These are phyloP conservation scores for Mycosphaerelloides madeirae DNA, from an alignment of 2,329 filamentous ascomycete genomes.

Conservation along the genomic window DNA sequence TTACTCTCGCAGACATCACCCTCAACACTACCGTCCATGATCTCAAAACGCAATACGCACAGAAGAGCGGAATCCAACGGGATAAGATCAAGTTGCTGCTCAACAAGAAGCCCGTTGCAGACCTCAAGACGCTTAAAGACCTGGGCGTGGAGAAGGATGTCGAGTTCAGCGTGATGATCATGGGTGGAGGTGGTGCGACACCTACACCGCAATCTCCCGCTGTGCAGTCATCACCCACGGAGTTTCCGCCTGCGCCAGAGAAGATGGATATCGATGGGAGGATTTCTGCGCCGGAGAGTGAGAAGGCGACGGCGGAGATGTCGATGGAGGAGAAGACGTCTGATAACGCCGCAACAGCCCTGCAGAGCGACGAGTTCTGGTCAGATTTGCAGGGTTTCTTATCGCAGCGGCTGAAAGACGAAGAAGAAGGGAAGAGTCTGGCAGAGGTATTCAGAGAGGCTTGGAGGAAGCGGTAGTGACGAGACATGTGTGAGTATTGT, in stretches of 20 bases:
- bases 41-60: constrained; percentile 66
- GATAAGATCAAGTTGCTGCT: constrained; percentile 81
- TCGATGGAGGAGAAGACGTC: constrained; percentile 53
- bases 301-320: constrained; percentile 36
- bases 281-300: constrained; percentile 27
- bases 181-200: constrained; percentile 52
- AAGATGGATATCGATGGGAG: constrained; percentile 32
- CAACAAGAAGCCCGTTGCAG: constrained; percentile 74
- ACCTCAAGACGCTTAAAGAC: constrained; percentile 31
- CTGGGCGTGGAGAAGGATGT: constrained; percentile 49
- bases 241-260: constrained; percentile 22
- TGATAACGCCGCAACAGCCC: constrained; percentile 42
- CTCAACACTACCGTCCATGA: constrained; percentile 71
- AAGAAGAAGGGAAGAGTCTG: constrained; percentile 58
- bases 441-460: constrained; percentile 56
- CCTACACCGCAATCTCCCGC: constrained; percentile 38
- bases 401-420: constrained; percentile 71
- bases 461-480: not conserved
- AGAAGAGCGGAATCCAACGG: constrained; percentile 58
- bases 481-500: too few relatives aligned
- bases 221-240: constrained; percentile 39
- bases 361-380: constrained; percentile 78
- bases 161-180: constrained; percentile 83
- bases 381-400: constrained; percentile 76
- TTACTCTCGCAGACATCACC: constrained; percentile 59